A percentile compares a stretch with the other conserved stretches of the same genome.
Evolutionary conservation across 164 flowering plant species (phyloP).

Genomic region (Stephania japonica): DNA sequence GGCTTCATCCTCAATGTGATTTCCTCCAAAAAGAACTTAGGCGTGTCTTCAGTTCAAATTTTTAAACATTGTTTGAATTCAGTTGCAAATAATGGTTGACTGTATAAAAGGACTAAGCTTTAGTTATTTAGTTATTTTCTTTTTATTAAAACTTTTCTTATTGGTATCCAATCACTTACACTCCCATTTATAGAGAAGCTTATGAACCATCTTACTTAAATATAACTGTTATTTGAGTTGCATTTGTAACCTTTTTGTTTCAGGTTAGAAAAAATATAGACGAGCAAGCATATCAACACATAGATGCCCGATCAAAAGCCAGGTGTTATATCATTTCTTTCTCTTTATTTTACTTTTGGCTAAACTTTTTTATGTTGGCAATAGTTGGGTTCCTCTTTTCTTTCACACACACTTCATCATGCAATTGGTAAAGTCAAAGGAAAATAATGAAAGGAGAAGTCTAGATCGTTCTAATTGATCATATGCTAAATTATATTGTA

Average conservation of each 20-base stretch:
- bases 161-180: background rate
- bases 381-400: too few species aligned
- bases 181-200: background rate
- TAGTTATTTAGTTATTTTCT: too few species aligned
- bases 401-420: background rate
- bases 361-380: background rate
- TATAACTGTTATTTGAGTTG: background rate
- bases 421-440: background rate
- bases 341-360: background rate
- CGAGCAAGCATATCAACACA: conserved; percentile 58
- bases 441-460: too few species aligned
- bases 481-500: background rate
- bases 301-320: conserved; percentile 90
- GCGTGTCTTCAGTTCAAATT: too few species aligned
- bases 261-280: conserved; percentile 78
- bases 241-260: conserved; percentile 14
- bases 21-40: too few species aligned
- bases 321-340: conserved; percentile 41
- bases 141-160: too few species aligned
- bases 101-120: too few species aligned
- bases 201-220: background rate
- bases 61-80: too few species aligned
- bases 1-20: too few species aligned
- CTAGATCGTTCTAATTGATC: background rate
- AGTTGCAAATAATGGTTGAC: too few species aligned